phyloP scores from a whole-genome alignment of 306 rosid genomes.

The Abrus precatorius region DNA sequence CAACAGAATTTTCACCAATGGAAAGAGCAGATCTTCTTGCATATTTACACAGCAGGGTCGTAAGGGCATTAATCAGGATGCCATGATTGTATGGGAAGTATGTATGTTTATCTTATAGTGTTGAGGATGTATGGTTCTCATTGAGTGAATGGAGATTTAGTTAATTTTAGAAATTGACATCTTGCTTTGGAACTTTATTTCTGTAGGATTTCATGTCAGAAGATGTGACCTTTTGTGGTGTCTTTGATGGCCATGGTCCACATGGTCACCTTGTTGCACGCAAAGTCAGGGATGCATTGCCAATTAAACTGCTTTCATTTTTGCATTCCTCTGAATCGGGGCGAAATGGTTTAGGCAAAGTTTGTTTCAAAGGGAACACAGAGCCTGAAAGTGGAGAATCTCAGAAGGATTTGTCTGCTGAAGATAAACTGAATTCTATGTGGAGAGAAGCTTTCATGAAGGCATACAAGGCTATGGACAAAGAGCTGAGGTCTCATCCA shows the following conservation, averaged over 20 bases:
- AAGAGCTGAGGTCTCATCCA: slow-evolving; percentile 90
- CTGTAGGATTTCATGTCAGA: slow-evolving; percentile 88
- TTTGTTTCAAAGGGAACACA: slow-evolving; percentile 63
- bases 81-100: slow-evolving; percentile 99
- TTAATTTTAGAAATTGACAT: slow-evolving; percentile 39
- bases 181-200: slow-evolving; percentile 44
- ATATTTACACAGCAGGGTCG: slow-evolving; percentile 94
- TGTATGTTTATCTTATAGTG: slow-evolving; percentile 46
- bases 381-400: slow-evolving; percentile 63
- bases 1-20: slow-evolving; percentile 75
- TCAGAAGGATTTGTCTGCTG: slow-evolving; percentile 69
- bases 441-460: slow-evolving; percentile 95
- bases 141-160: slow-evolving; percentile 18
- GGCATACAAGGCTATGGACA: slow-evolving; percentile 93
- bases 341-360: slow-evolving; percentile 59
- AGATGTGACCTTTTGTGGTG: slow-evolving; percentile 87
- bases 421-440: slow-evolving; percentile 62
- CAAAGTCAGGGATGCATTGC: slow-evolving; percentile 88
- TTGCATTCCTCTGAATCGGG: slow-evolving; percentile 71
- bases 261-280: slow-evolving; percentile 95
- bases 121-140: slow-evolving; percentile 21
- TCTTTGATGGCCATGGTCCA: slow-evolving; percentile 98
- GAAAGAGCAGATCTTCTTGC: slow-evolving; percentile 85
- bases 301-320: slow-evolving; percentile 76
- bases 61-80: slow-evolving; percentile 96